Evolutionary conservation across 2,329 filamentous ascomycete species (phyloP).

Genomic region (Fusarium armeniacum): DNA sequence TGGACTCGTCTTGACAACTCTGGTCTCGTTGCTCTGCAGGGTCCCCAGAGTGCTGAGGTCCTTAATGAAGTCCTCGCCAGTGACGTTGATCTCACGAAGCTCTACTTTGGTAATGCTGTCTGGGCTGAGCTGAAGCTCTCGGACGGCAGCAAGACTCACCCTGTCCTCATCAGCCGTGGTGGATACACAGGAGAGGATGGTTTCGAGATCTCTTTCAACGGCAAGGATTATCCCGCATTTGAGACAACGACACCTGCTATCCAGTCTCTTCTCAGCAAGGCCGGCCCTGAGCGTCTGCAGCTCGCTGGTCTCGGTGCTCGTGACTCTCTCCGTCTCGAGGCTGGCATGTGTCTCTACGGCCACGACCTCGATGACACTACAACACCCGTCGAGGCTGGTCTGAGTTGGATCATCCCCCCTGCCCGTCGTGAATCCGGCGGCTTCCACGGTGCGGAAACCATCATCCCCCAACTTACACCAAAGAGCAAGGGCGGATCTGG

Average conservation of each 20-base stretch:
- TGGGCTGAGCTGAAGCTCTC: conserved; percentile 75
- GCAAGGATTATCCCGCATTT: conserved; percentile 57
- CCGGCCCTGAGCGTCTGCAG: conserved; percentile 73
- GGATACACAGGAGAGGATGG: conserved; percentile 99
- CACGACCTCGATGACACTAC: conserved; percentile 90
- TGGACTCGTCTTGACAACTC: conserved; percentile 80
- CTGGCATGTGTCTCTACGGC: conserved; percentile 99
- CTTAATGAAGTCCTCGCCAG: conserved; percentile 73
- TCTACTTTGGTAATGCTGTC: conserved; percentile 86
- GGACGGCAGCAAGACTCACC: conserved; percentile 60
- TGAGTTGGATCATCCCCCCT: conserved; percentile 86
- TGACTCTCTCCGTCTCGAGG: conserved; percentile 93
- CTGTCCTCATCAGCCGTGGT: conserved; percentile 80
- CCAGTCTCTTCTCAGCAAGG: conserved; percentile 75
- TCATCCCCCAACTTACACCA: conserved; percentile 81
- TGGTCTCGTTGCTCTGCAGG: conserved; percentile 90
- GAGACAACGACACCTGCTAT: conserved; percentile 68
- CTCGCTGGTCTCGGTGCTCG: conserved; percentile 91
- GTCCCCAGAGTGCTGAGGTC: conserved; percentile 79
- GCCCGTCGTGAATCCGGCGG: conserved; percentile 75
- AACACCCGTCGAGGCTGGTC: conserved; percentile 69
- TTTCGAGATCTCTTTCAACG: conserved; percentile 89
- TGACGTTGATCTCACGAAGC: conserved; percentile 69
- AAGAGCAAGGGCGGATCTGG: conserved; percentile 79
- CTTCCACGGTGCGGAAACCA: conserved; percentile 88